Evolutionary conservation across 2,329 filamentous ascomycete genomes (phyloP).

Genomic region (Aspergillus aculeatinus): DNA sequence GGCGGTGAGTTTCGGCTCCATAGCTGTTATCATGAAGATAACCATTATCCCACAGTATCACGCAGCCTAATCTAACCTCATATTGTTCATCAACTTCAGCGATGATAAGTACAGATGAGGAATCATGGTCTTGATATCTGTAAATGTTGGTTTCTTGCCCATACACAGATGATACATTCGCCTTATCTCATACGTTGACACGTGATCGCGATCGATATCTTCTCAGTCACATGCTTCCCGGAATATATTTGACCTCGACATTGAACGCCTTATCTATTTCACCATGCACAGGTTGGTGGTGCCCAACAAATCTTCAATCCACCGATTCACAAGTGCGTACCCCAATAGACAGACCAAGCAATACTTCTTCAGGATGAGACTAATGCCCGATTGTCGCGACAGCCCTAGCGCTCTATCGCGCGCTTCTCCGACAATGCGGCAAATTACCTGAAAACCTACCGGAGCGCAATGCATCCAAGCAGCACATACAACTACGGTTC

Average conservation of each 20-base stretch:
- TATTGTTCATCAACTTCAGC: no score
- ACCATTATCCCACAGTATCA: no score
- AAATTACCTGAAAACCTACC: slow-evolving; percentile 26
- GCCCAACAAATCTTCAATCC: slow-evolving; percentile 37
- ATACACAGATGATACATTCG: no score
- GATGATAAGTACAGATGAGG: no score
- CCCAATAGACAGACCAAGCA: not conserved
- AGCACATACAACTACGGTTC: slow-evolving; percentile 39
- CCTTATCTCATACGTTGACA: not conserved
- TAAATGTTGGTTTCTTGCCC: no score
- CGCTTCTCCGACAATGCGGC: slow-evolving; percentile 45
- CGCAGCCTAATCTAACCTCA: no score
- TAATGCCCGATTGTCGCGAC: not conserved
- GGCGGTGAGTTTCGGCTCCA: not conserved
- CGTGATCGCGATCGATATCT: not conserved
- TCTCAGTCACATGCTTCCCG: slow-evolving; percentile 1
- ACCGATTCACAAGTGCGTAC: slow-evolving; percentile 47
- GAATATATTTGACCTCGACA: not conserved
- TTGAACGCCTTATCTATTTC: slow-evolving; percentile 5
- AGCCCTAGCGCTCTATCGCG: slow-evolving; percentile 48
- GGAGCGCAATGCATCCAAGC: slow-evolving; percentile 26
- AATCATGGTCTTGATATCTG: no score
- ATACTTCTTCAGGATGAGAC: not conserved
- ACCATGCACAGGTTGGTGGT: slow-evolving; percentile 39
- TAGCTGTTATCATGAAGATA: not conserved